A percentile compares a stretch with the other conserved stretches of the same genome.
Conservation (phyloP, 1,139 yeast species). For the Scheffersomyces cryptocercus region DNA sequence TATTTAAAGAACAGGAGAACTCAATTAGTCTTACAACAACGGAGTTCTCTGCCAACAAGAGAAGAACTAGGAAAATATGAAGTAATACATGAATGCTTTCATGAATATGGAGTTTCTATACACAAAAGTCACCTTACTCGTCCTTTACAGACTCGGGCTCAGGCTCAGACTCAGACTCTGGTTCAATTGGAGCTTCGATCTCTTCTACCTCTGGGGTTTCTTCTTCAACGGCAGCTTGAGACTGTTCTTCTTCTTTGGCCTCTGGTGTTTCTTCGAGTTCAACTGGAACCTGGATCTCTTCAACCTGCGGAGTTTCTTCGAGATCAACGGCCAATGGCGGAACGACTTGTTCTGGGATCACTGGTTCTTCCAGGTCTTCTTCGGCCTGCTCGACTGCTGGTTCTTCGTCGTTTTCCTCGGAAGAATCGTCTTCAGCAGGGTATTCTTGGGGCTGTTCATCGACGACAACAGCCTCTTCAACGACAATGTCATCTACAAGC, state of each 20-base stretch:
- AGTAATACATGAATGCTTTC: neutral
- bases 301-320: constrained; percentile 13
- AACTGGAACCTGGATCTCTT: constrained; percentile 2
- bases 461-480: constrained; percentile 3
- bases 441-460: neutral
- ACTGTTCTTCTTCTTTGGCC: neutral
- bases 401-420: constrained; percentile 3
- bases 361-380: constrained; percentile 9
- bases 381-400: constrained; percentile 1
- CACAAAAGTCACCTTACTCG: no score
- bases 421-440: neutral
- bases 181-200: neutral
- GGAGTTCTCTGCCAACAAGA: no score
- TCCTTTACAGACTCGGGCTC: neutral
- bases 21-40: no score
- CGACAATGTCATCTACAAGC: constrained; percentile 2
- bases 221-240: neutral
- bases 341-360: constrained; percentile 6
- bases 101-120: neutral
- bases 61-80: no score
- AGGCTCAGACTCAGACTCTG: constrained; percentile 1
- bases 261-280: constrained; percentile 9
- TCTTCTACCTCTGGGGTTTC: constrained; percentile 6
- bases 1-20: no score
- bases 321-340: constrained; percentile 28